phyloP scores from a whole-genome alignment of 345 rosid species.

The Lagerstroemia speciosa region DNA sequence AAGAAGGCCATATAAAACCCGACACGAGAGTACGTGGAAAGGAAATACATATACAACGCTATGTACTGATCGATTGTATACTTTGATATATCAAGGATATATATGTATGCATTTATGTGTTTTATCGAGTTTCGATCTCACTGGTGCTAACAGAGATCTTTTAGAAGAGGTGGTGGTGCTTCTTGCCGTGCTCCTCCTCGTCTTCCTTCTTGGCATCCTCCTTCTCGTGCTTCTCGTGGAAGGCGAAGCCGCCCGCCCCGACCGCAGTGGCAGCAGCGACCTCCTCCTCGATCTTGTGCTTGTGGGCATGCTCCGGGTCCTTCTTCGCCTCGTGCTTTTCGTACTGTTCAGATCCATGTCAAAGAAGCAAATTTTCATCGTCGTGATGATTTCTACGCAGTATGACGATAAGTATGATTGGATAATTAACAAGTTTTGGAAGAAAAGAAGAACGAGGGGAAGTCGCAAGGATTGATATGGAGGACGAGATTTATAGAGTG shows the following conservation, averaged over 20 bases:
- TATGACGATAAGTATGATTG: background rate
- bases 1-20: too few species aligned
- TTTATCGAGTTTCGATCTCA: background rate
- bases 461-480: too few species aligned
- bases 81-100: too few species aligned
- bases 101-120: background rate
- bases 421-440: too few species aligned
- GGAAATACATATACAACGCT: too few species aligned
- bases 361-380: background rate
- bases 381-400: background rate
- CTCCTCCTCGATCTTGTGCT: slow-evolving; percentile 52
- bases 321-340: slow-evolving; percentile 42
- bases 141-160: background rate
- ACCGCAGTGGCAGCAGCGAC: slow-evolving; percentile 36
- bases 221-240: slow-evolving; percentile 61
- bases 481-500: too few species aligned
- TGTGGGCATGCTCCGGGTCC: slow-evolving; percentile 54
- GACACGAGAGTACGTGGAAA: too few species aligned
- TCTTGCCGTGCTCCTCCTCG: slow-evolving; percentile 37
- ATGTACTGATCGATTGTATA: too few species aligned
- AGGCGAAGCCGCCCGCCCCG: slow-evolving; percentile 36
- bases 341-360: slow-evolving; percentile 13
- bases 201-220: slow-evolving; percentile 34
- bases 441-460: too few species aligned
- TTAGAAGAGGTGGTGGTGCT: slow-evolving; percentile 40